Percentiles rank a stretch among this genome's conserved stretches.
These are phyloP conservation scores for Boletus pseudopeckii DNA, from an alignment of 768 basidiomycete species.

Conservation along the genomic window DNA sequence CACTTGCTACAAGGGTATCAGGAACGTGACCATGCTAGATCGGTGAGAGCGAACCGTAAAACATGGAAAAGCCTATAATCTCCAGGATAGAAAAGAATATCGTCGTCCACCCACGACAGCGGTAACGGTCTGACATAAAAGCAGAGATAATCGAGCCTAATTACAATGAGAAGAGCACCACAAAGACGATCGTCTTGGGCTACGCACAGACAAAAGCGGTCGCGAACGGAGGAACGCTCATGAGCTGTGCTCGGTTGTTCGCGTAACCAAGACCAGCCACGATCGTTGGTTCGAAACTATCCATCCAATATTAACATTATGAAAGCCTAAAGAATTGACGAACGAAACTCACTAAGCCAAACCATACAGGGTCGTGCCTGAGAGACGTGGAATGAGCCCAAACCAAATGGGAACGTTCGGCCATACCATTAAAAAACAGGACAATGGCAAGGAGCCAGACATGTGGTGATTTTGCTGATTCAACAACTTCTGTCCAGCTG, in stretches of 20 bases:
- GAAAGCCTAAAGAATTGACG: constrained; percentile 27
- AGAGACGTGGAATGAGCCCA: neutral
- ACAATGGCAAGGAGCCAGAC: constrained; percentile 48
- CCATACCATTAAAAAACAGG: constrained; percentile 52
- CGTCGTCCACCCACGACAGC: too few species aligned
- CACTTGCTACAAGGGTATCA: constrained; percentile 14
- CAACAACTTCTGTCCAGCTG: constrained; percentile 54
- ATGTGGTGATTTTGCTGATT: constrained; percentile 50
- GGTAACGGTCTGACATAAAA: constrained; percentile 4
- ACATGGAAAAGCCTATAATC: constrained; percentile 31
- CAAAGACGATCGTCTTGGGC: neutral
- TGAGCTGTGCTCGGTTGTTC: constrained; percentile 52
- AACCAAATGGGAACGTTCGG: neutral
- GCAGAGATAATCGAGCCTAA: neutral
- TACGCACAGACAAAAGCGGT: constrained; percentile 45
- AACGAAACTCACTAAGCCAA: constrained; percentile 22
- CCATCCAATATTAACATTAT: constrained; percentile 14
- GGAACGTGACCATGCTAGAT: too few species aligned
- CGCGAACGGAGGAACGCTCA: constrained; percentile 59
- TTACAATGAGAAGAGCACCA: neutral
- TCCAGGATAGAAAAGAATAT: constrained; percentile 29
- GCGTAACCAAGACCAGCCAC: constrained; percentile 58
- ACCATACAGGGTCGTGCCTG: constrained; percentile 19
- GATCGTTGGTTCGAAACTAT: constrained; percentile 71
- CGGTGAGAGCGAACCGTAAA: constrained; percentile 27